Base-by-base conservation (phyloP, 441 rosid genomes). In the Theobroma grandiflorum region DNA sequence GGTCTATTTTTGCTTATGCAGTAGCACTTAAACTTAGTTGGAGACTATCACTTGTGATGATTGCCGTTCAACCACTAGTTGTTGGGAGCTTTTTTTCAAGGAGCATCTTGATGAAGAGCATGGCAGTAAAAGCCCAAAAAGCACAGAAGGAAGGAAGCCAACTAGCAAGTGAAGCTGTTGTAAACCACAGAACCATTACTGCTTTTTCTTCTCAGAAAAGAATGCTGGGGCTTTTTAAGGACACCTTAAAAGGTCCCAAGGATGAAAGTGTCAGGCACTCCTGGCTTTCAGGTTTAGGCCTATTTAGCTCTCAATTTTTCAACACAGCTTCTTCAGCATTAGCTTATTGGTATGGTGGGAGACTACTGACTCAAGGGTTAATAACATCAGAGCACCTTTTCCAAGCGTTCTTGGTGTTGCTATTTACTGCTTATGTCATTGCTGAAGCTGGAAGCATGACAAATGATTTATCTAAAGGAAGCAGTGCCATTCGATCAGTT, bases 381-480 rank as follows among this genome's bases (percentile, higher is more conserved):
- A 81, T 88, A 76, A 57, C 85, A 8, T 65, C 91, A 12, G 90
- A 87, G 68, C 82, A 85, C 59, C 91, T 90, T 47, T 92, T 90
- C 82, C 94, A 90, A 58, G 86, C 90, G 12, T 91, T 87, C 80
- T 74, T 91, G 63, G 88, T 85, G 72, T 82, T 90, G 53, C 80
- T 91, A 18, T 91, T 91, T 72, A 83, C 86, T 6, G 93, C 92
- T 62, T 91, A 89, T 81, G 50, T 89, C 78, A 90, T 91, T 69
- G 95, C 95, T 57, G 92, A 90, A 79, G 95, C 92, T 3, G 93
- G 95, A 80, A 87, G 91, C 76, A 90, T 89, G 93, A 90, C 93
- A 71, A 85, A 83, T 64, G 95, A 91, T 84, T 70, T 90, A 73
- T 85, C 95, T 1, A 91, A 85, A 82, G 93, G 93, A 80, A 86